Conservation (phyloP, 805 yeast genomes). For the Candida insectorum region DNA sequence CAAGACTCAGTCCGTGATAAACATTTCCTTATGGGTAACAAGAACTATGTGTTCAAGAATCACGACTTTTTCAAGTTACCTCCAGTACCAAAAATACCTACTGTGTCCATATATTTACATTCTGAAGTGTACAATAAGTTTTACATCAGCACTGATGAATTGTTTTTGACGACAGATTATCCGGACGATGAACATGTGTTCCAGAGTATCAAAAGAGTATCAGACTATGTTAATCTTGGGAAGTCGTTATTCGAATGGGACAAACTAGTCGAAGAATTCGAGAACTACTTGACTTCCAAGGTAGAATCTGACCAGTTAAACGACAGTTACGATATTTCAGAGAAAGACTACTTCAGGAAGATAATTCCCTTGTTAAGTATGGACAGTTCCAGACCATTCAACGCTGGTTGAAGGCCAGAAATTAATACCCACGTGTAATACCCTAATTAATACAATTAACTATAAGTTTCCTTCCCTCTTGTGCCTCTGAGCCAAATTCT, state of each 20-base stretch:
- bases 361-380: conserved; percentile 39
- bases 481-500: too few species aligned
- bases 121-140: conserved; percentile 27
- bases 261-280: conserved; percentile 43
- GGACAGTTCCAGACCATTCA: conserved; percentile 29
- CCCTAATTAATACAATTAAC: too few species aligned
- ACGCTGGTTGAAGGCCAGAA: conserved; percentile 26
- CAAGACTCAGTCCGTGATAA: conserved; percentile 38
- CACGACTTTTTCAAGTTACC: conserved; percentile 15
- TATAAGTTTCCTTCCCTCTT: too few species aligned
- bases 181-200: conserved; percentile 1
- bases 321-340: conserved; percentile 17
- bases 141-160: conserved; percentile 30
- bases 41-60: conserved; percentile 5
- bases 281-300: conserved; percentile 30
- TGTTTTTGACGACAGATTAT: conserved; percentile 13
- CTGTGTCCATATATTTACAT: conserved; percentile 28
- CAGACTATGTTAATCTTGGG: conserved; percentile 35
- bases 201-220: conserved; percentile 1
- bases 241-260: conserved; percentile 54
- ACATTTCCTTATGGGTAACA: conserved; percentile 17
- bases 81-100: conserved; percentile 23
- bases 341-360: conserved; percentile 31
- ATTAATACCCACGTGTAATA: too few species aligned
- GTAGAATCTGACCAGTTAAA: conserved; percentile 24